These are phyloP conservation scores for Trichophyton schoenleinii DNA, from an alignment of 2,329 filamentous ascomycete genomes.

Conservation along the genomic window DNA sequence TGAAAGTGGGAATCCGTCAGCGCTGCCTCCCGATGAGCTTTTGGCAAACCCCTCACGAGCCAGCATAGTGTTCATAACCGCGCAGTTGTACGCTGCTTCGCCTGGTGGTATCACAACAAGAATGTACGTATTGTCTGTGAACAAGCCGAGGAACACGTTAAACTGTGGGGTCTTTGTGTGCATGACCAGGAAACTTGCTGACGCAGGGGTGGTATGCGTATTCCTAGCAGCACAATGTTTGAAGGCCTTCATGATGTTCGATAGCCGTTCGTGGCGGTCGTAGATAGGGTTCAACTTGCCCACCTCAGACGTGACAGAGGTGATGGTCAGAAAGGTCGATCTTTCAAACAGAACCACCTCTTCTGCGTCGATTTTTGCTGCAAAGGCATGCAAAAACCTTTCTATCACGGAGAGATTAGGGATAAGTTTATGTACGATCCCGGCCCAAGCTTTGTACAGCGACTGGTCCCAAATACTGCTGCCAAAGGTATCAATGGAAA, in stretches of 20 bases:
- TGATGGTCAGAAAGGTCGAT: constrained; percentile 93
- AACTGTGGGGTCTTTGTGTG: constrained; percentile 49
- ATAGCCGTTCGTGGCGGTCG: constrained; percentile 88
- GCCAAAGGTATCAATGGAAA: constrained; percentile 76
- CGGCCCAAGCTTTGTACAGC: constrained; percentile 94
- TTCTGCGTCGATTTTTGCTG: constrained; percentile 76
- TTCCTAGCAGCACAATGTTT: constrained; percentile 57
- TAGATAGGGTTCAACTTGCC: constrained; percentile 73
- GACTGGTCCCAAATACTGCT: constrained; percentile 99
- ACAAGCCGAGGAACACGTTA: constrained; percentile 87
- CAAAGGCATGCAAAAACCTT: constrained; percentile 67
- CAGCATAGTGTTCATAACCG: constrained; percentile 78
- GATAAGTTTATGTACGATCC: constrained; percentile 95
- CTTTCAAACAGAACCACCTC: constrained; percentile 92
- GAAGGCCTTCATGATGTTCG: constrained; percentile 96
- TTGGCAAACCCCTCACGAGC: constrained; percentile 70
- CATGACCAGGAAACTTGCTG: constrained; percentile 35
- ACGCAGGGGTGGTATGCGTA: constrained; percentile 32
- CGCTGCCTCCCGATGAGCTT: constrained; percentile 34
- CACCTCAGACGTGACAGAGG: constrained; percentile 65
- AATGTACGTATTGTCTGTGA: constrained; percentile 96
- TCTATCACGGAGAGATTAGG: constrained; percentile 85
- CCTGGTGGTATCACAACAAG: constrained; percentile 84
- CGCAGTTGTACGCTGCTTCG: constrained; percentile 81
- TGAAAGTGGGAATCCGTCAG: constrained; percentile 32